phyloP scores from a whole-genome alignment of 371 early-diverging fungal species.

The Mortierella sp. region DNA sequence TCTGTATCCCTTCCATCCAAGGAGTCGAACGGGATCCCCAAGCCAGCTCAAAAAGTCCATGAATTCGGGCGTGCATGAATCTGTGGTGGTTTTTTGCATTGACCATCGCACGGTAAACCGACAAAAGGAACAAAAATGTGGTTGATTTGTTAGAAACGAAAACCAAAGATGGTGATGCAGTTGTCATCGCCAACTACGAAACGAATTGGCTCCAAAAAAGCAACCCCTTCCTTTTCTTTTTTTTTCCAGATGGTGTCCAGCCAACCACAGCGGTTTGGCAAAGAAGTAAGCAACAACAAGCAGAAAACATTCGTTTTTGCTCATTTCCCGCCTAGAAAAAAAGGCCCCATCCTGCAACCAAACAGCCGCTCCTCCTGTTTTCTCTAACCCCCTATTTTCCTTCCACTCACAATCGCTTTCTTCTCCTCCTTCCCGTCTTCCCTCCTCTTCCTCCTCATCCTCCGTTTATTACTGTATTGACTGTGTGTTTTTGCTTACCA shows the following conservation, averaged over 20 bases:
- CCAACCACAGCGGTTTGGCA: too few relatives aligned
- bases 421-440: not conserved
- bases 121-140: not conserved
- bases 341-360: not conserved
- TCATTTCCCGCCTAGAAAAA: constrained; percentile 10
- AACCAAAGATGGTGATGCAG: not conserved
- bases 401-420: not conserved
- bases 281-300: not conserved
- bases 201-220: not conserved
- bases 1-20: constrained; percentile 54
- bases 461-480: not conserved
- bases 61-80: constrained; percentile 46
- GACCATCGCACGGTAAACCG: too few relatives aligned
- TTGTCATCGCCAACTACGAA: not conserved
- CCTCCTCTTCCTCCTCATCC: not conserved
- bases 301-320: not conserved
- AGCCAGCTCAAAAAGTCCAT: constrained; percentile 51
- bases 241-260: not conserved
- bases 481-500: constrained; percentile 31
- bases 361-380: not conserved
- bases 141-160: not conserved
- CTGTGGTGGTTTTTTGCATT: too few relatives aligned
- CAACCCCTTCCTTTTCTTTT: not conserved
- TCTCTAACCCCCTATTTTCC: not conserved
- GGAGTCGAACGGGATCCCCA: constrained; percentile 44